Evolutionary conservation across 805 yeast species (phyloP), one percentile per base, ranked within the genome.

Genomic region (Candida multigemmis): DNA sequence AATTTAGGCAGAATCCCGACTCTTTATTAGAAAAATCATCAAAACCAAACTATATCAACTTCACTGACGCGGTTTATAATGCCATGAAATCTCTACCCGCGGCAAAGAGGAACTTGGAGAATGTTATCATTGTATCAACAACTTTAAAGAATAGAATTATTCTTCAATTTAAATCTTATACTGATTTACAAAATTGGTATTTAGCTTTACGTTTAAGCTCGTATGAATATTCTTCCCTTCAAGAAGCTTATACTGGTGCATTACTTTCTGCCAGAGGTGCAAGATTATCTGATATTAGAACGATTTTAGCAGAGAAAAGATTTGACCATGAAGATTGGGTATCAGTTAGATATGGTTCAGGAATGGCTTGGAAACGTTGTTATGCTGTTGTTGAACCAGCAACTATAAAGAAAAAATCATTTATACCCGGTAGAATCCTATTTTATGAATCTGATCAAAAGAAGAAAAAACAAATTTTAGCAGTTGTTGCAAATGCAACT

Each of bases 291-390:
- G 97, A 93, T 46, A 86, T 91, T 35, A 71, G 82, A 34, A 80
- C 89, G 10, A 65, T 91, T 23, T 63, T 91, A 32, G 79, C 94
- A 1, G 94, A 82, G 37, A 78, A 91, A 12, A 78, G 89, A 44
- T 82, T 75, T 48, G 74, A 72, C 33, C 91, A 85, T 46, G 95
- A 84, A 51, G 96, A 87, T 44, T 89, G 96, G 96, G 86, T 81
- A 22, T 71, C 86, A 48, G 94, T 91, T 11, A 67, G 97, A 38
- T 91, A 89, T 52, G 97, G 98, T 12, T 72, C 91, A 7, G 98
- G 98, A 14, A 84, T 85, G 94, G 95, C 96, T 2, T 91, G 96
- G 96, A 82, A 78, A 46, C 69, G 94, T 33, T 89, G 96, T 46
- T 91, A 72, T 60, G 89, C 94, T 3, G 95, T 87, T 7, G 71